Evolutionary conservation across 768 basidiomycete species (phyloP), one percentile per base, ranked within the genome.

Genomic region (Gymnopilus junonius): DNA sequence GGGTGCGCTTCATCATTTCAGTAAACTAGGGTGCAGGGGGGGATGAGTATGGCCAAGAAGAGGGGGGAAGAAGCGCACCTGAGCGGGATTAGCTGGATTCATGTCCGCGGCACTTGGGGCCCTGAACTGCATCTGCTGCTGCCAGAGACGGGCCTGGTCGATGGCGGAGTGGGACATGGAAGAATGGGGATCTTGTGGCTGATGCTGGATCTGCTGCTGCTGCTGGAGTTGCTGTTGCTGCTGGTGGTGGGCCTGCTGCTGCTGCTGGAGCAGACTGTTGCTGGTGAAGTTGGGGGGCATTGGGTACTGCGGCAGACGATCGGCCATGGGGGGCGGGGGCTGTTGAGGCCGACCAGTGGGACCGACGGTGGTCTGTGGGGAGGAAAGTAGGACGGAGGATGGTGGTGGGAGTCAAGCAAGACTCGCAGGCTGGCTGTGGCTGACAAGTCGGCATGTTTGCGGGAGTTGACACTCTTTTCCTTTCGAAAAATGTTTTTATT

Each of bases 331-430:
- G n/a, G 48, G 29, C 48, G 17, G 48, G 3, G 45, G 45, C 29
- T 17, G 48, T n/a, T n/a, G 8, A 3, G 7, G n/a, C 25, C 29
- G 29, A 27, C 45, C 25, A 15, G 45, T 77, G 61, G 31, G 62
- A 57, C 67, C 65, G 71, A 62, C 65, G 70, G 65, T 64, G 68
- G 57, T 59, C 65, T 66, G 59, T 69, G 55, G 69, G 58, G 70
- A 66, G 66, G 73, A 67, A 66, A 68, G 71, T 63, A 64, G 70
- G 64, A 70, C 68, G 73, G 76, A 73, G 72, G 73, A 80, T 79
- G 75, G 78, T 80, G 82, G 81, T 84, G 82, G 85, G 83, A 83
- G 85, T 82, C 79, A 82, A 83, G 80, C 80, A 79, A 76, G 75
- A 78, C 79, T 79, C 74, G 74, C 76, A 79, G 75, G 73, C 71